Evolutionary conservation across 2,329 filamentous ascomycete species (phyloP), one percentile per base, ranked within the genome.

Genomic region (Ophiostoma himal-ulmi): DNA sequence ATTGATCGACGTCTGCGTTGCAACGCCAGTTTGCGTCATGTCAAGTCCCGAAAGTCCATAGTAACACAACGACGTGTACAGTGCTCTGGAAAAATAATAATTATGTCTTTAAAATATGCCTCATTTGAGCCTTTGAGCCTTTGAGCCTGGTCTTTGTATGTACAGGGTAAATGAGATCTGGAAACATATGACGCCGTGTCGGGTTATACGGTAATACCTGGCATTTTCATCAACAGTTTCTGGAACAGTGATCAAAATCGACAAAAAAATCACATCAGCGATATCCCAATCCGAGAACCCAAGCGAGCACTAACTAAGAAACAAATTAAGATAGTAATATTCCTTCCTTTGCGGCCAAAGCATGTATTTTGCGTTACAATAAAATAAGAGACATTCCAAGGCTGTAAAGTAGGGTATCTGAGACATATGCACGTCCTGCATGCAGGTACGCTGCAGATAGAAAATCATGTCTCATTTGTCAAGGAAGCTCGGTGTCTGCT

Each of bases 381-480:
- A 20, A 3, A 57, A 26, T 26, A n/a, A 57, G 57, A 62, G 57
- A 62, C 26, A 60, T 22, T 13, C 22, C 57, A 34, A 30, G 57
- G 26, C 57, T 20, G 57, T 34, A 30, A 62, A 7, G 57, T 62
- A 62, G 26, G 57, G 57, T 62, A 62, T 62, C 13, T 65, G 60
- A 65, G 60, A 65, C 60, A 65, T 39, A 2, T 17, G 57, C 57
- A 62, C 54, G 26, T 62, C 26, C 57, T 64, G 57, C 57, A 64
- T 64, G 57, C 57, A 65, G 60, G 60, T 65, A 65, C 60, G 60
- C 60, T 37, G 60, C 14, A 39, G 17, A 65, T 34, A 37, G 57
- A 10, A 34, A 62, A 57, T 48, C 44, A 48, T 62, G 57, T 62
- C 57, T 62, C 57, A 62, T 1, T 57, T 17, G 22, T 13, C 14